Base-by-base conservation (phyloP, 129 eudicot genomes). In the Centaurea solstitialis region DNA sequence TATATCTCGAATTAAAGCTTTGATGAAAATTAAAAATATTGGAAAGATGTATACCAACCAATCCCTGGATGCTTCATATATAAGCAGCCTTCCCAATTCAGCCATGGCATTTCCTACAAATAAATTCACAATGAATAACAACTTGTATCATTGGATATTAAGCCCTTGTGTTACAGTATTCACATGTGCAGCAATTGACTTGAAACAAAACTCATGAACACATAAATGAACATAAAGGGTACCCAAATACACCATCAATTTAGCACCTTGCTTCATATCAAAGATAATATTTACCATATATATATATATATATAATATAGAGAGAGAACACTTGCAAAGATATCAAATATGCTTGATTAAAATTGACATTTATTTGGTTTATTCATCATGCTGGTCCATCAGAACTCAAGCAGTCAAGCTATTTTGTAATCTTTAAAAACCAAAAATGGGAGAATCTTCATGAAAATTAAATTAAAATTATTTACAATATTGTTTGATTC, bases 21-120 rank as follows among this genome's bases (percentile, higher is more conserved):
- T 65, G 11, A 45, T 75, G 47, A 59, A 75, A 28, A 43, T 13
- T 50, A 9, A 75, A 68, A 22, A 7, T 21, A 43, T 61, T 18
- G 38, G 18, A 18, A 65, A 72, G 0, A 41, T 10, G 77, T 84
- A 81, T 82, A 96, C 99, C 98, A 96, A 87, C 91, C 98, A 96
- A 80, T 96, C 97, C 75, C 98, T 91, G n/a, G 99, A 87, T 38
- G 98, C 99, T 89, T 96, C 99, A 79, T 96, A 96, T 43, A 96
- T 87, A 65, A 96, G 93, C 85, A 96, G 82, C 73, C 99, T 96
- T 67, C 99, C 99, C 83, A 96, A 83, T 83, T 96, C 99, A 74
- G 97, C 96, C 98, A 96, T 96, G 12, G 99, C 99, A 86, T 78
- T 93, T 84, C 73, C 98, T 96, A 76, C 53, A 86, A 77, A 24